phyloP scores from a whole-genome alignment of 2,329 filamentous ascomycete species.

The Aspergillus quadrilineatus region DNA sequence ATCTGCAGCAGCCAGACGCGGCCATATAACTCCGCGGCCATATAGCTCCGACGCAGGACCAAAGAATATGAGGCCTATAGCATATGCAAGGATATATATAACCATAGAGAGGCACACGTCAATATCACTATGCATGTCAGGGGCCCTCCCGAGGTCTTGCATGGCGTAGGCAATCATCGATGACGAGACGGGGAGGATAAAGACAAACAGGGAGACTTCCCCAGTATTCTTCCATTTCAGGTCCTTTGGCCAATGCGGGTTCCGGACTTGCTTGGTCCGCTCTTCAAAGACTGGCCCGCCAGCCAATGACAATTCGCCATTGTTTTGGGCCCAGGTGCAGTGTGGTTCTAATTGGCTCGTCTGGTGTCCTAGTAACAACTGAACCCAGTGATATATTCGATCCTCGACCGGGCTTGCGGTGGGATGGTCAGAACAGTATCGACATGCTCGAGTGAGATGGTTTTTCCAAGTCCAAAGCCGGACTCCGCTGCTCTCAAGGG shows the following conservation, averaged over 20 bases:
- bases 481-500: too few species aligned
- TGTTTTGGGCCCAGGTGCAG: too few species aligned
- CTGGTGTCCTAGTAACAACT: too few species aligned
- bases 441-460: too few species aligned
- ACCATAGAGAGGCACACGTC: constrained; percentile 50
- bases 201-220: constrained; percentile 56
- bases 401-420: too few species aligned
- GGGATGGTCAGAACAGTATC: too few species aligned
- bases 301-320: too few species aligned
- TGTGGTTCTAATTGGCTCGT: too few species aligned
- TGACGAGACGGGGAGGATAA: constrained; percentile 63
- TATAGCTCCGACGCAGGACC: constrained; percentile 19
- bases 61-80: constrained; percentile 28
- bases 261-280: constrained; percentile 45
- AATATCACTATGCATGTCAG: constrained; percentile 48
- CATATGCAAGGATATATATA: constrained; percentile 56
- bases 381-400: too few species aligned
- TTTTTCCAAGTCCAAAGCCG: too few species aligned
- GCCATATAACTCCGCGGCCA: too few species aligned
- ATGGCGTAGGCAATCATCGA: constrained; percentile 58
- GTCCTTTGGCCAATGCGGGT: constrained; percentile 51
- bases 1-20: constrained; percentile 13
- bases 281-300: too few species aligned
- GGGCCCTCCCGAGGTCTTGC: constrained; percentile 50
- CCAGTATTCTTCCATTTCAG: constrained; percentile 57